Percentiles rank a stretch among this genome's conserved stretches.
Conservation (phyloP, 176 grass and related monocot genomes). For the Oryza rufipogon region DNA sequence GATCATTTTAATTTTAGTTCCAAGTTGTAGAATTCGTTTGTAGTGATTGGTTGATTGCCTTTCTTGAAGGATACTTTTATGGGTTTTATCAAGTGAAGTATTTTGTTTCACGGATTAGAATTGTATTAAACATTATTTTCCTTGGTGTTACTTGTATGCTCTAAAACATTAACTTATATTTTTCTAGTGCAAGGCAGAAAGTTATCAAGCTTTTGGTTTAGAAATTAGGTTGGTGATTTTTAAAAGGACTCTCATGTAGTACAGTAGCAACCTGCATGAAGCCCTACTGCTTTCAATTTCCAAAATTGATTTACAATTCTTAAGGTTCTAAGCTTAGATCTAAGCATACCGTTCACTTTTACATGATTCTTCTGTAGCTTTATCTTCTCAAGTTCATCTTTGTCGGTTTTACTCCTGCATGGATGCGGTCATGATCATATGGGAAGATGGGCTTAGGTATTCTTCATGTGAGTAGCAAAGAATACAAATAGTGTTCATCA, state of each 20-base stretch:
- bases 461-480: conserved; percentile 26
- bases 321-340: conserved; percentile 6
- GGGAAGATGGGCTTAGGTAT: conserved; percentile 16
- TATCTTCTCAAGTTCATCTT: conserved; percentile 31
- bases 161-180: neutral
- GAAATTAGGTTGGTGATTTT: conserved; percentile 23
- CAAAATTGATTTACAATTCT: neutral
- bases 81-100: neutral
- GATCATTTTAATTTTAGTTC: conserved; percentile 21
- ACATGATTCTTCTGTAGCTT: conserved; percentile 6
- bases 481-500: conserved; percentile 10
- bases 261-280: conserved; percentile 19
- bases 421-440: conserved; percentile 36
- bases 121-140: neutral
- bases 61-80: neutral
- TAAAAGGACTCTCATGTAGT: neutral
- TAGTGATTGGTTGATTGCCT: neutral
- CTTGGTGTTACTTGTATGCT: conserved; percentile 11
- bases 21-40: neutral
- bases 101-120: conserved; percentile 20
- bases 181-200: conserved; percentile 1
- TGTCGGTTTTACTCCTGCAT: conserved; percentile 25
- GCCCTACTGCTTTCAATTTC: neutral
- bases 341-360: conserved; percentile 22
- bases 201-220: neutral